Conservation (phyloP, 306 rosid species). For the Rosa rugosa region DNA sequence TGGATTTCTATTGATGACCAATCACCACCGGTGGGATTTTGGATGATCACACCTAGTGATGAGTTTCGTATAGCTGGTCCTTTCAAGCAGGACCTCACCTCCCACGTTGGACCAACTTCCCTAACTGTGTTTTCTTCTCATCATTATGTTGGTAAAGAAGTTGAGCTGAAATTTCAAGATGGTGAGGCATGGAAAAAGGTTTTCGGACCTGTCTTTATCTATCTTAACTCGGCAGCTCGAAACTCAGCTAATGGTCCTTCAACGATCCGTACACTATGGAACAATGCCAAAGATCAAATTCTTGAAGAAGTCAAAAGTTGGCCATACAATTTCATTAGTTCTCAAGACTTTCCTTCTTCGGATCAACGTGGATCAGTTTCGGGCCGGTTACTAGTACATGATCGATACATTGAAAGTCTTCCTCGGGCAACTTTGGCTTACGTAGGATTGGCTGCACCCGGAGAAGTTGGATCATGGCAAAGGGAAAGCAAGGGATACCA, state of each 20-base stretch:
- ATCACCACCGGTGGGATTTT: conserved; percentile 51
- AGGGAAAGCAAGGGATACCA: conserved; percentile 86
- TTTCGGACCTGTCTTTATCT: conserved; percentile 63
- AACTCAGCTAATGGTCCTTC: not conserved
- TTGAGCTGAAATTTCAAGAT: conserved; percentile 32
- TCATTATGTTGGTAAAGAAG: conserved; percentile 56
- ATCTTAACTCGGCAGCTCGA: conserved; percentile 49
- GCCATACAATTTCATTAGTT: conserved; percentile 70
- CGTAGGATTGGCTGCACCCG: conserved; percentile 70
- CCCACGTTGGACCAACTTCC: conserved; percentile 68
- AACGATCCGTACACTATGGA: conserved; percentile 41
- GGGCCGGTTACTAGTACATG: conserved; percentile 50
- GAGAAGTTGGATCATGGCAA: conserved; percentile 77
- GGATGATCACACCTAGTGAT: conserved; percentile 75
- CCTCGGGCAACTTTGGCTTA: conserved; percentile 41
- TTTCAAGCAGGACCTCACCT: conserved; percentile 80
- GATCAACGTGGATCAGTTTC: conserved; percentile 51
- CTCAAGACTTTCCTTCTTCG: conserved; percentile 46
- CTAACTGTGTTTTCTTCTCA: conserved; percentile 73
- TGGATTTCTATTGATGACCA: conserved; percentile 46
- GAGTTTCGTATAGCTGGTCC: conserved; percentile 76
- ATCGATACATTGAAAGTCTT: conserved; percentile 37
- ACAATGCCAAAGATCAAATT: conserved; percentile 61
- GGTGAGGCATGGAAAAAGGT: conserved; percentile 79
- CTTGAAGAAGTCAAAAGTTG: conserved; percentile 46